Percentiles rank a stretch among this genome's conserved stretches.
These are phyloP conservation scores for Tetragonia tetragonoides DNA, from an alignment of 148 eudicot species.

Conservation along the genomic window DNA sequence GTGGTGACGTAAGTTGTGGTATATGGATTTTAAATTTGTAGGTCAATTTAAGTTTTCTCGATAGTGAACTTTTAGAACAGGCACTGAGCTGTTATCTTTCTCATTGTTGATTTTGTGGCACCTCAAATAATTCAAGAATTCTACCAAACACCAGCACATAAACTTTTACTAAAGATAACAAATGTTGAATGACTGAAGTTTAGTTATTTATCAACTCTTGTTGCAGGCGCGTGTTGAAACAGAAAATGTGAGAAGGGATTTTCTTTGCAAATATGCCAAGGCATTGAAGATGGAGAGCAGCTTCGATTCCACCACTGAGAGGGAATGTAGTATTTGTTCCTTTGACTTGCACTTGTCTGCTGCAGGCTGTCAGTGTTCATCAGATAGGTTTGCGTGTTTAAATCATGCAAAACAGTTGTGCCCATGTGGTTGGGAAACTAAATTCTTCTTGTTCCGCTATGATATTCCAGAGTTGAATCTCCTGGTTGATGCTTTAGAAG, in stretches of 20 bases:
- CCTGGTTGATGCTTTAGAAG: conserved; percentile 92
- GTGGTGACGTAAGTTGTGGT: not conserved
- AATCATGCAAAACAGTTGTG: conserved; percentile 89
- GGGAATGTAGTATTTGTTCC: conserved; percentile 86
- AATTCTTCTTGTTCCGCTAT: conserved; percentile 83
- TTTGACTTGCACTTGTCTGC: conserved; percentile 96
- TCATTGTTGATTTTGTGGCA: not conserved
- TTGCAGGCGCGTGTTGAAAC: conserved; percentile 75
- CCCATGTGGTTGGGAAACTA: conserved; percentile 69
- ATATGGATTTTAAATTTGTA: not conserved
- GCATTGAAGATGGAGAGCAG: conserved; percentile 77
- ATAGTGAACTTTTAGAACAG: not conserved
- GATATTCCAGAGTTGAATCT: conserved; percentile 67
- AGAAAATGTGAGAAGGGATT: conserved; percentile 75
- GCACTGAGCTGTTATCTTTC: not conserved
- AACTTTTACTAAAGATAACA: not conserved
- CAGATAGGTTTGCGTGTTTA: conserved; percentile 79
- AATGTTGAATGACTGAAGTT: not conserved
- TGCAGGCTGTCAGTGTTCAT: conserved; percentile 87
- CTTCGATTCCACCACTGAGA: conserved; percentile 83
- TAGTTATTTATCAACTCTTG: conserved; percentile 8
- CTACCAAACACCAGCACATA: not conserved
- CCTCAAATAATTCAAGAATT: not conserved
- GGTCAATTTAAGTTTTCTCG: not conserved
- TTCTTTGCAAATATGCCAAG: conserved; percentile 66